Evolutionary conservation across 352 stramenopile genomes (phyloP).

Genomic region (Globisporangium spiculum): DNA sequence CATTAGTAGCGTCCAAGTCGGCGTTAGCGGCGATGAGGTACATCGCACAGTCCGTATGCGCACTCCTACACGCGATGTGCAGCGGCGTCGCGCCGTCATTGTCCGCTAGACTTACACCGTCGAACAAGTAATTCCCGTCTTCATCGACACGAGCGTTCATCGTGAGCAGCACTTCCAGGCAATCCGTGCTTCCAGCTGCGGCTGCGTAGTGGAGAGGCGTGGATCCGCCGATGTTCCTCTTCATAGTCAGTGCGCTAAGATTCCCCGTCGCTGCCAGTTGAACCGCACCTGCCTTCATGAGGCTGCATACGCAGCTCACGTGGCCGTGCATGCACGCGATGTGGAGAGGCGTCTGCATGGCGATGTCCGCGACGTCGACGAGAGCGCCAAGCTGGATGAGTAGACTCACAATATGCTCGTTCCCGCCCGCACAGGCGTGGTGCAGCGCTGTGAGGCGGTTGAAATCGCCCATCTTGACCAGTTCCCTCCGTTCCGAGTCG

Average conservation of each 20-base stretch:
- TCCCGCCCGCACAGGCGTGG: conserved; percentile 41
- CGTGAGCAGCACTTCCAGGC: conserved; percentile 56
- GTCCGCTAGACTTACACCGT: conserved; percentile 46
- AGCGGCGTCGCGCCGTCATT: conserved; percentile 54
- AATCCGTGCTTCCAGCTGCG: conserved; percentile 42
- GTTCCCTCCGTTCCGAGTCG: conserved; percentile 18
- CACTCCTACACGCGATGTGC: conserved; percentile 42
- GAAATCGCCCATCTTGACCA: conserved; percentile 20
- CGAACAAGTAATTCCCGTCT: conserved; percentile 43
- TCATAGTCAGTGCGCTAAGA: conserved; percentile 16
- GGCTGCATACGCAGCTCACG: conserved; percentile 17
- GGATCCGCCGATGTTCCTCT: conserved; percentile 39
- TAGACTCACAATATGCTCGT: conserved; percentile 44
- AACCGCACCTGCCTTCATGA: conserved; percentile 19
- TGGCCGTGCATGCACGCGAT: conserved; percentile 49
- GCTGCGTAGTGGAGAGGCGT: conserved; percentile 58
- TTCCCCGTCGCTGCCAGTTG: neutral
- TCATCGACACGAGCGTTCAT: conserved; percentile 43
- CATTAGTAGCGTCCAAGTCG: conserved; percentile 34
- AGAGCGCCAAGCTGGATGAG: conserved; percentile 39
- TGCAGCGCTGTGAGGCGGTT: conserved; percentile 47
- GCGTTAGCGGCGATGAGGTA: conserved; percentile 66
- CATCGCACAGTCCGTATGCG: conserved; percentile 42
- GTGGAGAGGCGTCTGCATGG: conserved; percentile 53
- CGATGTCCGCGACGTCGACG: conserved; percentile 34